Conservation (phyloP, 2,329 filamentous ascomycete genomes). For the Cladosporium phlei region DNA sequence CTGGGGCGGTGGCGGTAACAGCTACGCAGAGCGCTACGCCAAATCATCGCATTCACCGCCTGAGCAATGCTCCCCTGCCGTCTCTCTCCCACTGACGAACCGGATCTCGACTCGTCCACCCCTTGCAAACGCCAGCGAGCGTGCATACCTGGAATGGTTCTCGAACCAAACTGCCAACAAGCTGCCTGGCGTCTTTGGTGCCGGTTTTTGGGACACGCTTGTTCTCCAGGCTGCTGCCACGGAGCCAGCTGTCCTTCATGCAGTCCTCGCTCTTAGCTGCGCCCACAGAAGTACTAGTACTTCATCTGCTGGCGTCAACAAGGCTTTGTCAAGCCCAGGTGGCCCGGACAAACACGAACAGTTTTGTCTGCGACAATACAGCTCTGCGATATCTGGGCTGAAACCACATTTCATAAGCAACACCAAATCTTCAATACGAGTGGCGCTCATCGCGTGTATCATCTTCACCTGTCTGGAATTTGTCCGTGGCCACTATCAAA, state of each 20-base stretch:
- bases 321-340: constrained; percentile 15
- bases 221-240: constrained; percentile 36
- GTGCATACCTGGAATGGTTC: constrained; percentile 42
- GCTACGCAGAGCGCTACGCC: constrained; percentile 9
- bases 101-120: constrained; percentile 11
- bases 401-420: constrained; percentile 25
- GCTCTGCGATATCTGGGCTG: constrained; percentile 36
- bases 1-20: constrained; percentile 35
- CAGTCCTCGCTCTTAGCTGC: constrained; percentile 39
- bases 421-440: constrained; percentile 29
- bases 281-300: constrained; percentile 23
- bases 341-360: constrained; percentile 25
- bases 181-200: constrained; percentile 32
- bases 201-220: constrained; percentile 37
- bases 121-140: constrained; percentile 23
- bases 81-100: constrained; percentile 17
- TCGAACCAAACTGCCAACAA: constrained; percentile 34
- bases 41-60: constrained; percentile 17
- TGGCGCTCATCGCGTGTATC: constrained; percentile 41
- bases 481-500: constrained; percentile 36
- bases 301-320: constrained; percentile 21
- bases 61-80: constrained; percentile 16
- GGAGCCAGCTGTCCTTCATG: constrained; percentile 42
- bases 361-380: constrained; percentile 38
- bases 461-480: constrained; percentile 41